Base-by-base conservation (phyloP, 2,329 filamentous ascomycete genomes). In the Chaetoscypha palmicola region DNA sequence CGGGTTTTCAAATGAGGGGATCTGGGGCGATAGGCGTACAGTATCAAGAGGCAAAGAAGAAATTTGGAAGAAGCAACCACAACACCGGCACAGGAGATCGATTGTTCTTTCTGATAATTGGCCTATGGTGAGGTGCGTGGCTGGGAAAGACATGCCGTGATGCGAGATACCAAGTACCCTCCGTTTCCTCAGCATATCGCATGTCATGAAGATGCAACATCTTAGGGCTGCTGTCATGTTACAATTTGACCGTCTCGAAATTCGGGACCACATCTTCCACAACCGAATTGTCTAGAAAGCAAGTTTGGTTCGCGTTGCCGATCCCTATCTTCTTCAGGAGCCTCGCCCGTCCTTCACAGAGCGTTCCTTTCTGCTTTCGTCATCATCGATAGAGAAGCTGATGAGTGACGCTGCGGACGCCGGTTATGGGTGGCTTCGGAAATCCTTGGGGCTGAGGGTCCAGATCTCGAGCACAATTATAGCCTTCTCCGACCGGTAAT, bases 251-350 rank as follows among this genome's bases (percentile, higher is more conserved):
- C 19, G 20, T 20, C 34, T 12, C 19, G 34, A 22, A 22, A 10
- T 17, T 24, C 19, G 24, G 16, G 21, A 11, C 9, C 9, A 22
- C 23, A 12, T 12, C 24, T 28, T 12, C 12, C 8, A 28, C 24
- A 28, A 28, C 7, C 7, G 21, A 21, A 19, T 35, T 14, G 20
- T 38, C 35, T 9, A 23, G 12, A 38, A 38, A 38, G 11, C 35
- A 38, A 38, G 35, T 38, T 38, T 37, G 14, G 12, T 3, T 24
- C 35, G 16, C 35, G 21, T 38, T 38, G 35, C 21, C 21, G 35
- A 38, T 38, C 35, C 24, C 35, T 16, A n/a, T n/a, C 21, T 22
- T 14, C 20, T 19, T 26, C 20, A 14, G 35, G 35, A 38, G 12
- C 10, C 12, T 23, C 24, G 22, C 11, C 35, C 36, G 36, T 26